Percentiles rank a stretch among this genome's conserved stretches.
These are phyloP conservation scores for Plasmopara muralis DNA, from an alignment of 352 stramenopile species.

Conservation along the genomic window DNA sequence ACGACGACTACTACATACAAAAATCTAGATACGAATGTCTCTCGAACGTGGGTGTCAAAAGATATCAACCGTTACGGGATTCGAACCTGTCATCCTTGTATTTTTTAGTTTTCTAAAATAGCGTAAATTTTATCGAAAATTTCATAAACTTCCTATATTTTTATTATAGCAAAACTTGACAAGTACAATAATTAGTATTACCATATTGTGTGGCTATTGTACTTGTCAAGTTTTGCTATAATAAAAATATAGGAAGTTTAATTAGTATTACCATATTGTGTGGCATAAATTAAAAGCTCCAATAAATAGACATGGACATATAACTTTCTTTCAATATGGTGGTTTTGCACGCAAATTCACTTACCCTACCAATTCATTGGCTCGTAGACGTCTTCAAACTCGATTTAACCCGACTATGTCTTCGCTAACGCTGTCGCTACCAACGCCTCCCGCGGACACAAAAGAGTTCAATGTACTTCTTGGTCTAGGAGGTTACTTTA, in stretches of 20 bases:
- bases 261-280: too few species aligned
- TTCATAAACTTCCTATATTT: too few species aligned
- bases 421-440: constrained; percentile 56
- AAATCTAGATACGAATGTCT: not conserved
- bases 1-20: not conserved
- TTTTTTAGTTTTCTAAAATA: too few species aligned
- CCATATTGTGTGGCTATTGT: too few species aligned
- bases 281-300: not conserved
- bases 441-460: constrained; percentile 41
- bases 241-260: too few species aligned
- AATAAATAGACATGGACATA: too few species aligned
- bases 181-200: too few species aligned
- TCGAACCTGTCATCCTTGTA: not conserved
- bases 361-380: constrained; percentile 8
- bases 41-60: not conserved
- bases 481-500: constrained; percentile 65
- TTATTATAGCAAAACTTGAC: too few species aligned
- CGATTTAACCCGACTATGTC: constrained; percentile 11
- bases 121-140: too few species aligned
- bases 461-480: constrained; percentile 46
- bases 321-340: constrained; percentile 1
- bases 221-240: too few species aligned
- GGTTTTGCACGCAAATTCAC: constrained; percentile 1
- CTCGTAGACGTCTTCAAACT: not conserved
- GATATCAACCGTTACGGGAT: not conserved